These are phyloP conservation scores for Pichia sp. DNA, from an alignment of 1,139 yeast species.

Conservation along the genomic window DNA sequence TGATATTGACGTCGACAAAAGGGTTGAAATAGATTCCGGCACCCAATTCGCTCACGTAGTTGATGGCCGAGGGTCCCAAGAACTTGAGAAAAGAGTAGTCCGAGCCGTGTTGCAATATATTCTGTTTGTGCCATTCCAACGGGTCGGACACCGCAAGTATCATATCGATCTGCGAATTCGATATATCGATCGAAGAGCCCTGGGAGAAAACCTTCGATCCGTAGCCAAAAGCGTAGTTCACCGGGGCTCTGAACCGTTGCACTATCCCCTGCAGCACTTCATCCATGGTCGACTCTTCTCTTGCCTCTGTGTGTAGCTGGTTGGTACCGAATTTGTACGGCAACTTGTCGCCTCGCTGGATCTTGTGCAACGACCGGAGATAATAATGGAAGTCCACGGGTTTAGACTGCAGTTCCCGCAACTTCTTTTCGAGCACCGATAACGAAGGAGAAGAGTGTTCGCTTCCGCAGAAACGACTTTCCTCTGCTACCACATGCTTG, in stretches of 20 bases:
- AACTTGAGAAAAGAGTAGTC: slow-evolving; percentile 72
- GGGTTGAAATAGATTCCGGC: slow-evolving; percentile 96
- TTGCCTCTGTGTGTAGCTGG: slow-evolving; percentile 45
- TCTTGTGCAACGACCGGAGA: slow-evolving; percentile 28
- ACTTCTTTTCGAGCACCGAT: slow-evolving; percentile 22
- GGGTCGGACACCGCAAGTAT: slow-evolving; percentile 80
- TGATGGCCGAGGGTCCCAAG: slow-evolving; percentile 58
- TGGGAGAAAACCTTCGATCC: slow-evolving; percentile 94
- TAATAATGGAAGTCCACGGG: slow-evolving; percentile 40
- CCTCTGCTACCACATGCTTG: background rate
- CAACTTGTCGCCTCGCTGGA: slow-evolving; percentile 42
- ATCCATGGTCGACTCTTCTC: slow-evolving; percentile 36
- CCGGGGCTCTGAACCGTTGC: slow-evolving; percentile 42
- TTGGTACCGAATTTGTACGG: slow-evolving; percentile 55
- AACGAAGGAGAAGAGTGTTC: slow-evolving; percentile 8
- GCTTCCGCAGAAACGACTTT: background rate
- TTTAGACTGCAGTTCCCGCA: slow-evolving; percentile 26
- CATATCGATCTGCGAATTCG: slow-evolving; percentile 74
- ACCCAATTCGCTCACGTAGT: slow-evolving; percentile 65
- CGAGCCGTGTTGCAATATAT: slow-evolving; percentile 57
- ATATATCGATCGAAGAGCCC: slow-evolving; percentile 44
- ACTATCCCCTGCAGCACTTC: slow-evolving; percentile 48
- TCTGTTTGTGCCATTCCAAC: slow-evolving; percentile 67
- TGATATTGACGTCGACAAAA: slow-evolving; percentile 53
- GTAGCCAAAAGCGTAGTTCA: slow-evolving; percentile 72